Conservation (phyloP, 2,329 filamentous ascomycete species). For the Talaromyces rugulosus region DNA sequence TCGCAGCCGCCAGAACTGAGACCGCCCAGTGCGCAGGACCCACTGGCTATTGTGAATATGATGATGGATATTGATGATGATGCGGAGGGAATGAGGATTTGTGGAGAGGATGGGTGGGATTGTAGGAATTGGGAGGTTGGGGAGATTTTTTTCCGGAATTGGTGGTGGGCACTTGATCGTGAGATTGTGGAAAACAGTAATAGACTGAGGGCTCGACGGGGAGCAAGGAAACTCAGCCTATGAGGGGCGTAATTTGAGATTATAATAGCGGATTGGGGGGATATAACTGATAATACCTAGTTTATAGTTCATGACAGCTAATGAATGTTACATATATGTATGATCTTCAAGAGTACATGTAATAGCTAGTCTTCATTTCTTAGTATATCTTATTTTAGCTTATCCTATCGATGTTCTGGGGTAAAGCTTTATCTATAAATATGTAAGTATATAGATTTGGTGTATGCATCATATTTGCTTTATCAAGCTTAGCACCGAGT, state of each 20-base stretch:
- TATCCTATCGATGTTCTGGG: no score
- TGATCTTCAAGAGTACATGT: no score
- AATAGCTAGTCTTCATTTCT: no score
- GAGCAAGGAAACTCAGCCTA: slow-evolving; percentile 39
- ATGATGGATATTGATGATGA: slow-evolving; percentile 53
- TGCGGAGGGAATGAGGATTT: slow-evolving; percentile 50
- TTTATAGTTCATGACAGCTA: no score
- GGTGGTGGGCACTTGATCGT: slow-evolving; percentile 59
- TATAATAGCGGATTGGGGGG: no score
- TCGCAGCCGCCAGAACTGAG: slow-evolving; percentile 46
- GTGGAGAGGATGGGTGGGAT: slow-evolving; percentile 48
- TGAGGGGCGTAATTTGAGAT: not conserved
- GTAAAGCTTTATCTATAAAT: no score
- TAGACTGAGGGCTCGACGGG: slow-evolving; percentile 37
- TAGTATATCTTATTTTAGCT: no score
- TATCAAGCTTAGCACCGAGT: no score
- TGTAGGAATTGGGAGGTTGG: slow-evolving; percentile 54
- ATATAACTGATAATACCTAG: no score
- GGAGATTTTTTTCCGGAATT: slow-evolving; percentile 54
- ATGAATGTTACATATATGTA: no score
- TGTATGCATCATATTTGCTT: no score
- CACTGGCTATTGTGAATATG: slow-evolving; percentile 49
- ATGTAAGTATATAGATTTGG: no score
- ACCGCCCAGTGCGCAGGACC: slow-evolving; percentile 45
- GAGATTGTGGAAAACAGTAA: slow-evolving; percentile 54